Evolutionary conservation across 768 basidiomycete genomes (phyloP), one percentile per base, ranked within the genome.

Genomic region (Stropharia rugosoannulata): DNA sequence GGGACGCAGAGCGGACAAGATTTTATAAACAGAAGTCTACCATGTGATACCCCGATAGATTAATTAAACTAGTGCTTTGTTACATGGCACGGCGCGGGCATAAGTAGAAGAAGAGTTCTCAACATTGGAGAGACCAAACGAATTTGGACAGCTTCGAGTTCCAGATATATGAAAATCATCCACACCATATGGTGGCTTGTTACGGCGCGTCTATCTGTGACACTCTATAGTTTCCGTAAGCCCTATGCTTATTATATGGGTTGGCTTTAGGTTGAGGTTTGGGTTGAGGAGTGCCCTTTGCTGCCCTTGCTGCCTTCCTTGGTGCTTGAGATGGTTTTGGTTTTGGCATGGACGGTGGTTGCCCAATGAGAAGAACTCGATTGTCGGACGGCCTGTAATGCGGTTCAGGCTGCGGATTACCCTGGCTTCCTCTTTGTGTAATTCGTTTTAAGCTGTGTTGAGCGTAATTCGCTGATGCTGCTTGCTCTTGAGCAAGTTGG

Each of bases 1-100:
- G 91, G 92, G 79, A 80, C 32, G 70, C 70, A 32, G 39, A 32
- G 43, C 35, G 44, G 8, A 15, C 15, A 18, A 44, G n/a, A 5
- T 44, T 15, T 43, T 44, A 19, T 13, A 53, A 10, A 25, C 29
- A 16, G 18, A 36, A 37, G 41, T 12, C 27, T 39, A 54, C 11
- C 27, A 25, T 25, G 22, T 22, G 19, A 22, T 18, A n/a, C 41
- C 22, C 41, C 50, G 19, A 19, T 29, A 29, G 29, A 52, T 43
- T 4, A 42, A 44, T 11, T 52, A 43, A 15, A 52, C n/a, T 32
- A 35, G 51, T 39, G 40, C 44, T 45, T 13, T 45, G 13, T 27
- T 45, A 32, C 29, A 32, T 32, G 1, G 29, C 29, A 32, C 29
- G 29, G 29, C 29, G 6, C 6, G 29, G 22, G 6, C 29, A 32